Evolutionary conservation across 2,329 filamentous ascomycete species (phyloP).

Genomic region (Clarireedia hainanense): DNA sequence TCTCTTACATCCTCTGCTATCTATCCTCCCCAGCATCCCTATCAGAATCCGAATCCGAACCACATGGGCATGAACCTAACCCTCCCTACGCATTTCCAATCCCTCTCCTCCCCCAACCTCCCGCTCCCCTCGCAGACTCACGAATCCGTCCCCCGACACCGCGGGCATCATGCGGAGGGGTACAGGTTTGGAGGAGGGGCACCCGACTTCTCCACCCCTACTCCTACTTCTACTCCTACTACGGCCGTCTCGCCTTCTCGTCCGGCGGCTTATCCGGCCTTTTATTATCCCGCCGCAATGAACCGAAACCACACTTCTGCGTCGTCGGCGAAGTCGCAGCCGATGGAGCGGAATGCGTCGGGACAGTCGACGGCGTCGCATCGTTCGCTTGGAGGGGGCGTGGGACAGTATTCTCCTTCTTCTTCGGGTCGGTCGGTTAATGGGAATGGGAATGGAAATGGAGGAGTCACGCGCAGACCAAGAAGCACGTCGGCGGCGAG

Average conservation of each 20-base stretch:
- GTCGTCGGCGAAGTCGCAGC: background rate
- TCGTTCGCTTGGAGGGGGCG: too few species aligned
- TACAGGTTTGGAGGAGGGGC: too few species aligned
- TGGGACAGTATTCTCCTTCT: too few species aligned
- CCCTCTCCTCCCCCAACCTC: constrained; percentile 15
- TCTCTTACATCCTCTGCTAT: constrained; percentile 9
- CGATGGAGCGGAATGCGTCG: too few species aligned
- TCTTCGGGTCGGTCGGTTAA: background rate
- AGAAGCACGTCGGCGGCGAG: too few species aligned
- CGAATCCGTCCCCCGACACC: too few species aligned
- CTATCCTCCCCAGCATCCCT: background rate
- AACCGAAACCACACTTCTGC: background rate
- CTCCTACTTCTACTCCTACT: too few species aligned
- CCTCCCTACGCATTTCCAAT: background rate
- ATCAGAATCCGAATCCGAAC: constrained; percentile 10
- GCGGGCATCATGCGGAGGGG: too few species aligned
- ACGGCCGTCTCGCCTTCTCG: too few species aligned
- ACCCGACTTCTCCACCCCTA: too few species aligned
- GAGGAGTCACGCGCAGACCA: too few species aligned
- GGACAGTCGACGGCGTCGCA: too few species aligned
- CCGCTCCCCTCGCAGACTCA: background rate
- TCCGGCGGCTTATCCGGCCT: constrained; percentile 27
- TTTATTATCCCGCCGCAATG: constrained; percentile 30
- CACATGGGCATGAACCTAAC: background rate
- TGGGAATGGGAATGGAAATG: background rate